A percentile compares a stretch with the other conserved stretches of the same genome.
phyloP scores from a whole-genome alignment of 768 basidiomycete species.

The Mycena vitilis region DNA sequence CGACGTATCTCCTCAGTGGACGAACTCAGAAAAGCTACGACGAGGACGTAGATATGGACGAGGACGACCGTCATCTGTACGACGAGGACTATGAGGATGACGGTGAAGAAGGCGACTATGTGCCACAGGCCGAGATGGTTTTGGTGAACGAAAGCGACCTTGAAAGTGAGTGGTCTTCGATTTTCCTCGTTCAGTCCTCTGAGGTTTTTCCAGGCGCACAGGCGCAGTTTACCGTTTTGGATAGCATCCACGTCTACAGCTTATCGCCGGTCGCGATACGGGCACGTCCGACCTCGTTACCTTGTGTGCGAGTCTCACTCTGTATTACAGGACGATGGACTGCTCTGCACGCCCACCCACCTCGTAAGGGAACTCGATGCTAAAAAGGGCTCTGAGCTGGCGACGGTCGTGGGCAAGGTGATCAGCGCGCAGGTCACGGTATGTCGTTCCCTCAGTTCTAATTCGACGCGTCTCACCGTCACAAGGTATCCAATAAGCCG shows the following conservation, averaged over 20 bases:
- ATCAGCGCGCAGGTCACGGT: constrained; percentile 61
- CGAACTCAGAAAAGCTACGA: constrained; percentile 47
- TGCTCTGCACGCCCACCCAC: constrained; percentile 56
- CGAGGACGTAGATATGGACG: constrained; percentile 55
- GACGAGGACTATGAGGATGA: constrained; percentile 48
- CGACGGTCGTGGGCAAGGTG: constrained; percentile 60
- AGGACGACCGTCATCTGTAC: constrained; percentile 52
- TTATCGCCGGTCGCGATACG: constrained; percentile 72
- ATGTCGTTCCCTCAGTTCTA: constrained; percentile 5
- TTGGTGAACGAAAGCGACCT: constrained; percentile 74
- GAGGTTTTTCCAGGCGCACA: constrained; percentile 57
- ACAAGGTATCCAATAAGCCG: constrained; percentile 17
- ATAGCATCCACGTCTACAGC: constrained; percentile 76
- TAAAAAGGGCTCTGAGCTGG: constrained; percentile 54
- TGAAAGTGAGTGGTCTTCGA: constrained; percentile 60
- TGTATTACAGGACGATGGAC: constrained; percentile 54
- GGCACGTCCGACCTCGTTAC: constrained; percentile 52
- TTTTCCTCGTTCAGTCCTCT: neutral
- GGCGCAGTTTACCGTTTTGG: constrained; percentile 62
- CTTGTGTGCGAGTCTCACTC: constrained; percentile 9
- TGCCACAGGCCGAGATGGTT: constrained; percentile 60
- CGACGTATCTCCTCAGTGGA: constrained; percentile 82
- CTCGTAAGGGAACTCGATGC: constrained; percentile 54
- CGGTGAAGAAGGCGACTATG: constrained; percentile 54
- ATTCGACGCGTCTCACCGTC: neutral